Percentiles rank a stretch among this genome's conserved stretches.
Evolutionary conservation across 2,329 filamentous ascomycete species (phyloP).

Genomic region (Diaporthe citri): DNA sequence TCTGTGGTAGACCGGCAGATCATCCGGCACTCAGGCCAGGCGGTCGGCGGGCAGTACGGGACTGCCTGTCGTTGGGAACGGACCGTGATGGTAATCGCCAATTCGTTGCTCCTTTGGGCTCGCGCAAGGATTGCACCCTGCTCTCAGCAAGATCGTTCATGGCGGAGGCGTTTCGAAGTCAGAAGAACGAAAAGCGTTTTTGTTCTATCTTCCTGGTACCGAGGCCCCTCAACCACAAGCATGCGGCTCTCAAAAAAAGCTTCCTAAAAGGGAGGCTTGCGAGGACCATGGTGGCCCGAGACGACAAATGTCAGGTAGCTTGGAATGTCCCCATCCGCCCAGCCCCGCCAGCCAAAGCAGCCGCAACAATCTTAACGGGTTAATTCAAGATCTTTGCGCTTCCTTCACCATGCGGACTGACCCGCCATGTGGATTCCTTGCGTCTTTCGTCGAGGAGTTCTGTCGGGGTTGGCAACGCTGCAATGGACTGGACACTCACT

Average conservation of each 20-base stretch:
- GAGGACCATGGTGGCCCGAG: constrained; percentile 3
- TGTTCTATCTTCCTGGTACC: constrained; percentile 12
- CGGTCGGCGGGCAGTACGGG: neutral
- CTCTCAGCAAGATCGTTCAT: constrained; percentile 5
- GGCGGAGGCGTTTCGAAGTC: constrained; percentile 8
- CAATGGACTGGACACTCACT: neutral
- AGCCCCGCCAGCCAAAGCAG: neutral
- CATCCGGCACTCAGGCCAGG: constrained; percentile 24
- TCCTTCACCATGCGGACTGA: neutral
- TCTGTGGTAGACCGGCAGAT: constrained; percentile 1
- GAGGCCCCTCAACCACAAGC: neutral
- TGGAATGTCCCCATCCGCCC: neutral
- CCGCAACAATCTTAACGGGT: neutral
- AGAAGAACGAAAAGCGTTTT: constrained; percentile 7
- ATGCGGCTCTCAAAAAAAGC: neutral
- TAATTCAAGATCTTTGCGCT: constrained; percentile 1
- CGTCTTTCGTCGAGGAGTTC: neutral
- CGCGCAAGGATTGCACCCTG: constrained; percentile 9
- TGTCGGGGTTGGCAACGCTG: neutral
- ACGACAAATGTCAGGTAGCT: neutral
- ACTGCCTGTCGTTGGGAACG: neutral
- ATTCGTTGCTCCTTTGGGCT: neutral
- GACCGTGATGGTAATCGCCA: neutral
- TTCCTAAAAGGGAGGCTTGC: constrained; percentile 25
- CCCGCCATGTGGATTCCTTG: neutral